These are phyloP conservation scores for Tricholoma flavovirens DNA, from an alignment of 768 basidiomycete species.

Conservation along the genomic window DNA sequence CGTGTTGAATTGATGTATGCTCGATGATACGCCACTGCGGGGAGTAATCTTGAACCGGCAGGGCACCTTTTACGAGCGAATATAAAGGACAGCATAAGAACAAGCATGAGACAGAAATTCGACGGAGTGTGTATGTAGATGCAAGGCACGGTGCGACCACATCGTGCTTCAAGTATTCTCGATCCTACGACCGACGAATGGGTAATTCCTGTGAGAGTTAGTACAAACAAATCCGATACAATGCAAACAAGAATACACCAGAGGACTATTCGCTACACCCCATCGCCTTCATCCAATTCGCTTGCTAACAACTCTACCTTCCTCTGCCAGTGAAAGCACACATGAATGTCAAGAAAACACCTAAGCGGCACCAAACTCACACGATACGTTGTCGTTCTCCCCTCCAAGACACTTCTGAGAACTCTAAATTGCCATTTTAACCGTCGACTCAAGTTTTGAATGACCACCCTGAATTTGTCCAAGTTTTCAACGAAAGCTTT, in stretches of 20 bases:
- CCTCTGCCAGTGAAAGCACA: conserved; percentile 35
- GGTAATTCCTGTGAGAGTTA: conserved; percentile 8
- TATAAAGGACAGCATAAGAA: background rate
- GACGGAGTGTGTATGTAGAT: background rate
- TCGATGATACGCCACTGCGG: conserved; percentile 73
- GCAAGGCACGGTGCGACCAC: background rate
- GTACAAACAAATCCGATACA: conserved; percentile 9
- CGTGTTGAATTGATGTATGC: conserved; percentile 43
- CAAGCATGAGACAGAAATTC: background rate
- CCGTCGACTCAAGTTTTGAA: conserved; percentile 47
- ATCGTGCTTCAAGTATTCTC: background rate
- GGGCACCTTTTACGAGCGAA: conserved; percentile 78
- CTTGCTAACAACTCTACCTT: conserved; percentile 58
- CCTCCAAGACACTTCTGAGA: conserved; percentile 58
- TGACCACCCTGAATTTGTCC: conserved; percentile 37
- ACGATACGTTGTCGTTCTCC: conserved; percentile 58
- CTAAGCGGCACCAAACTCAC: conserved; percentile 32
- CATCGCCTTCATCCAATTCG: conserved; percentile 62
- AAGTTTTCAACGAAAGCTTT: conserved; percentile 55
- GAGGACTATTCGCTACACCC: conserved; percentile 28
- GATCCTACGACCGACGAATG: background rate
- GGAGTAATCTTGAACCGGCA: conserved; percentile 52
- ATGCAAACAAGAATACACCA: conserved; percentile 4
- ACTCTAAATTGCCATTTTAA: conserved; percentile 68
- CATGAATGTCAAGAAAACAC: background rate